These are phyloP conservation scores for Penicillium palitans DNA, from an alignment of 2,329 filamentous ascomycete species.

Conservation along the genomic window DNA sequence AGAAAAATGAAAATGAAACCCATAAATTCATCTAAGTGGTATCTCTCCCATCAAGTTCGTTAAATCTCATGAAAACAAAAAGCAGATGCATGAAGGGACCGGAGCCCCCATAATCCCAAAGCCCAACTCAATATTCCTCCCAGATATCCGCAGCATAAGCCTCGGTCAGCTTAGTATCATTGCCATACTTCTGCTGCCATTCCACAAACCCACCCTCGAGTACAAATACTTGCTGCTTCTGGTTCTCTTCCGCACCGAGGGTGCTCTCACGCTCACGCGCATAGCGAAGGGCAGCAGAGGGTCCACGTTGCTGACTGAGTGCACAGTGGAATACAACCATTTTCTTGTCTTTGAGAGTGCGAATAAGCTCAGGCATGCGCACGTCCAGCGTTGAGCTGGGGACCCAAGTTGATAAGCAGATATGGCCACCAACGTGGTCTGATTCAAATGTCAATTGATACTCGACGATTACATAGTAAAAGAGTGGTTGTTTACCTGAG, in stretches of 20 bases:
- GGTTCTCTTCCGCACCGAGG: conserved; percentile 43
- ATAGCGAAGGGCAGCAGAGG: conserved; percentile 78
- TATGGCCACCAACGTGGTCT: conserved; percentile 93
- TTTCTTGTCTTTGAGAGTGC: conserved; percentile 72
- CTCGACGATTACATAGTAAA: not conserved
- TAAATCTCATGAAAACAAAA: conserved; percentile 11
- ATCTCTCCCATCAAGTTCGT: conserved; percentile 14
- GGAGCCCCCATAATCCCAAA: not conserved
- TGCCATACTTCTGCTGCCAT: conserved; percentile 82
- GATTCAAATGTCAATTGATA: not conserved
- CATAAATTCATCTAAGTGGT: conserved; percentile 11
- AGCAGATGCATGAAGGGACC: not conserved
- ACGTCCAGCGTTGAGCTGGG: conserved; percentile 72
- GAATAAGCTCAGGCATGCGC: conserved; percentile 77
- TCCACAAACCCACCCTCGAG: conserved; percentile 80
- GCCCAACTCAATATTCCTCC: conserved; percentile 52
- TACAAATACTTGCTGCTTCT: conserved; percentile 72
- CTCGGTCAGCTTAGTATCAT: conserved; percentile 78
- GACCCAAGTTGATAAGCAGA: conserved; percentile 72
- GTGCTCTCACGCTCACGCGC: conserved; percentile 60
- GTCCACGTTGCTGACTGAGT: conserved; percentile 85
- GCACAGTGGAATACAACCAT: conserved; percentile 93
- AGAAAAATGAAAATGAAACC: not conserved
- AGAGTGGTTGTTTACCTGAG: conserved; percentile 55
- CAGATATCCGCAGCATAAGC: conserved; percentile 83